These are phyloP conservation scores for Stellera chamaejasme DNA, from an alignment of 345 rosid species.

Conservation along the genomic window DNA sequence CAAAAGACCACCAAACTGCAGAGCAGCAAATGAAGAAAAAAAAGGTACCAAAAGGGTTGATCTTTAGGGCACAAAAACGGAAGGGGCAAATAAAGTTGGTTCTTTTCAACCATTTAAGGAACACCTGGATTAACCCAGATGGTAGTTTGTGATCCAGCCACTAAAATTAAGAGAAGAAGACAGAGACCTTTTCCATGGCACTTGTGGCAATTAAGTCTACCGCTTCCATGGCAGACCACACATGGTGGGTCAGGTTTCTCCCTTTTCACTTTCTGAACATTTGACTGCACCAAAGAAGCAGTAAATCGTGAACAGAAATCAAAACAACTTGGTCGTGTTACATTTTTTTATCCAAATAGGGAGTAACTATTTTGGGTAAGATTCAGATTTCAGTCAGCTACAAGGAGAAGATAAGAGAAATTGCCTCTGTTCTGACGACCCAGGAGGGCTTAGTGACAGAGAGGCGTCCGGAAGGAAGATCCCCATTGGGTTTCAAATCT, in stretches of 20 bases:
- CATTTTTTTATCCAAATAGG: background rate
- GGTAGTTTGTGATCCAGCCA: background rate
- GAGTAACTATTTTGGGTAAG: background rate
- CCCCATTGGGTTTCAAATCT: constrained; percentile 14
- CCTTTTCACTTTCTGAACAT: constrained; percentile 27
- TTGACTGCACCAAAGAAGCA: constrained; percentile 34
- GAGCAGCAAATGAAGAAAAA: background rate
- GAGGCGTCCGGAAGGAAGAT: constrained; percentile 14
- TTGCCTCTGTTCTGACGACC: constrained; percentile 70
- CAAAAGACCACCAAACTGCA: background rate
- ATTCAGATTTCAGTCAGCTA: no score
- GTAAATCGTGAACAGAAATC: background rate
- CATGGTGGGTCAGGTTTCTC: constrained; percentile 56
- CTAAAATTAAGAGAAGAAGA: background rate
- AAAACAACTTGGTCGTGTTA: background rate
- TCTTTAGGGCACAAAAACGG: background rate
- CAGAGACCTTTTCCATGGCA: constrained; percentile 61
- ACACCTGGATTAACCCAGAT: background rate
- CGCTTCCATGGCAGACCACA: constrained; percentile 55
- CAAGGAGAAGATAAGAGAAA: background rate
- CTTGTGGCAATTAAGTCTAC: constrained; percentile 51
- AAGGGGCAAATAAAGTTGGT: background rate
- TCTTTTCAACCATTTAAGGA: background rate
- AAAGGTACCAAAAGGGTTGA: no score
- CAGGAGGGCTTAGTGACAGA: constrained; percentile 55